Evolutionary conservation across 768 basidiomycete genomes (phyloP).

Genomic region (Dacryopinax primogenitus): DNA sequence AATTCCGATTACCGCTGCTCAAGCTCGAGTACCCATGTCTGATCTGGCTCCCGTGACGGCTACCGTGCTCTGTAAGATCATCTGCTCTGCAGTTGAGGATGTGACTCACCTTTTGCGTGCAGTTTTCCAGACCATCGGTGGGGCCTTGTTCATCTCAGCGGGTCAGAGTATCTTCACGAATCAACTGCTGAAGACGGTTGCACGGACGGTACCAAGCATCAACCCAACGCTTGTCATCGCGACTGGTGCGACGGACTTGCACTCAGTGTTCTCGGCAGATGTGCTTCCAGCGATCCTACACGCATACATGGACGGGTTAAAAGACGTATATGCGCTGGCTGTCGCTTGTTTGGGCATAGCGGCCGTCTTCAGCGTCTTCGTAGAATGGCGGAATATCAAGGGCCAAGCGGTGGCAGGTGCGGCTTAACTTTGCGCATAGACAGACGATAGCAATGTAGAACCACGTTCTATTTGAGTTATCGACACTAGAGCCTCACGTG

Average conservation of each 20-base stretch:
- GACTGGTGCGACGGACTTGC: not conserved
- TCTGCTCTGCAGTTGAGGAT: not conserved
- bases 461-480: too few species aligned
- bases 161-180: not conserved
- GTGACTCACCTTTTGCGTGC: not conserved
- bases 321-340: not conserved
- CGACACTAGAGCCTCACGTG: too few species aligned
- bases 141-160: slow-evolving; percentile 3
- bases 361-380: not conserved
- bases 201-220: not conserved
- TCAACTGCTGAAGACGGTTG: not conserved
- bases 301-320: not conserved
- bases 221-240: not conserved
- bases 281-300: not conserved
- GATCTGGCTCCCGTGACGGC: not conserved
- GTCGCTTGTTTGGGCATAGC: not conserved
- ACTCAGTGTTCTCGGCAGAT: not conserved
- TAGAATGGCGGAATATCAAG: slow-evolving; percentile 3
- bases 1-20: not conserved
- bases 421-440: not conserved
- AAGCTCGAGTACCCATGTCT: not conserved
- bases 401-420: not conserved
- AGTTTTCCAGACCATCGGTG: slow-evolving; percentile 1
- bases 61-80: not conserved
- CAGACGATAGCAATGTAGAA: too few species aligned